Percentiles rank a stretch among this genome's conserved stretches.
Conservation (phyloP, 352 stramenopile species). For the Phytophthora citricola region DNA sequence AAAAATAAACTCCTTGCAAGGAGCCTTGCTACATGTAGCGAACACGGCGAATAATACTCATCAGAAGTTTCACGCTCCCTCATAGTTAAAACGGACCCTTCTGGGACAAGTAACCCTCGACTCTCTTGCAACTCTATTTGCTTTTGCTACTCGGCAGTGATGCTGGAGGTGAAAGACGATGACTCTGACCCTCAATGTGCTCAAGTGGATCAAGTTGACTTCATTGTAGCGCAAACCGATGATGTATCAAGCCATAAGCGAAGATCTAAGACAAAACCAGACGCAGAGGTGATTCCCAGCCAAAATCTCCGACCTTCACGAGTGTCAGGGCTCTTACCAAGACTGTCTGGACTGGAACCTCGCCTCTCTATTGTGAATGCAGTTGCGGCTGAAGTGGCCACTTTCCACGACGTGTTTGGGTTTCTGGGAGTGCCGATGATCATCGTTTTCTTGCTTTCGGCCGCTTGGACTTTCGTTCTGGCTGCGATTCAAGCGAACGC, state of each 20-base stretch:
- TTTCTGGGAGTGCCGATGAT: constrained; percentile 46
- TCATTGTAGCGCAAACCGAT: constrained; percentile 11
- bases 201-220: not conserved
- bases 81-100: constrained; percentile 1
- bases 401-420: constrained; percentile 46
- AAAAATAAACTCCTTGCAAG: too few species aligned
- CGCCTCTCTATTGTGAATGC: constrained; percentile 9
- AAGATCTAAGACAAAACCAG: not conserved
- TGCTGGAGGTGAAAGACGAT: too few species aligned
- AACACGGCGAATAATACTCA: not conserved
- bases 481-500: constrained; percentile 45
- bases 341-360: not conserved
- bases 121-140: too few species aligned
- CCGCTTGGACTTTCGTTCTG: constrained; percentile 39
- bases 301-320: not conserved
- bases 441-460: constrained; percentile 41
- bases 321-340: not conserved
- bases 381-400: constrained; percentile 19
- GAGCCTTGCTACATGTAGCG: too few species aligned
- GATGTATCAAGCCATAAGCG: not conserved
- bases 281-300: not conserved
- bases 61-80: not conserved
- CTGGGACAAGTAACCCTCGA: not conserved
- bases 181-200: too few species aligned
- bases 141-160: too few species aligned